Base-by-base conservation (phyloP, 2,329 filamentous ascomycete genomes). In the Dothistroma septosporum region DNA sequence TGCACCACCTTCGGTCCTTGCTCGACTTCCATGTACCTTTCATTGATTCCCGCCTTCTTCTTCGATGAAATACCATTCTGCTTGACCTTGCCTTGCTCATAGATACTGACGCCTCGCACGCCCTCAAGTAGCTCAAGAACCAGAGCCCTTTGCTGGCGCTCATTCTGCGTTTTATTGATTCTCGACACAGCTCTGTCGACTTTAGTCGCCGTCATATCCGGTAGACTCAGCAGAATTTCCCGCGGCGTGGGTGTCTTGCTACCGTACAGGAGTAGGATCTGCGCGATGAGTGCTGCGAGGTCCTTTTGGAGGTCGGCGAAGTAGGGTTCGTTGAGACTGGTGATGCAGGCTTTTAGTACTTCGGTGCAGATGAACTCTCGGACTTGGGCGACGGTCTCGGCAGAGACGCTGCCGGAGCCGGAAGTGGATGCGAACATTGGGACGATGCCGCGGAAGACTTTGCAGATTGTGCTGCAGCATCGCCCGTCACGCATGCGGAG, bases 271-370 rank as follows among this genome's bases (percentile, higher is more conserved):
- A 88, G 83, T 68, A 96, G 82, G 63, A 97, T 94, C 4, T 87
- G 85, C 0, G 92, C 92, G 63, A 99, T 96, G 41, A 97, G 81
- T 22, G 87, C 85, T 0, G 92, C 93, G 22, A 99, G 82, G 55
- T 99, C 92, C 73, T 92, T 93, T 71, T 99, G 94, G 64, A 95
- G 85, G 68, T 99, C 94, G 35, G 97, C 92, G 75, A 97, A 99
- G 75, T 97, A 97, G 0, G 91, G 88, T 67, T 99, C 94, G 76
- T 97, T 90, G 55, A 99, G 85, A 1, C 90, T 95, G 1, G 88
- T 90, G 73, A 97, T 90, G 70, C 90, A 93, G 0, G 92, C 91
- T 77, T 92, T 91, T 54, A 99, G 83, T 2, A 97, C 91, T 66
- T 96, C 90, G 5, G 87, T 86, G 56, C 87, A 91, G 71, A 97